Evolutionary conservation across 2,329 filamentous ascomycete species (phyloP).

Genomic region (Meredithiella fracta): DNA sequence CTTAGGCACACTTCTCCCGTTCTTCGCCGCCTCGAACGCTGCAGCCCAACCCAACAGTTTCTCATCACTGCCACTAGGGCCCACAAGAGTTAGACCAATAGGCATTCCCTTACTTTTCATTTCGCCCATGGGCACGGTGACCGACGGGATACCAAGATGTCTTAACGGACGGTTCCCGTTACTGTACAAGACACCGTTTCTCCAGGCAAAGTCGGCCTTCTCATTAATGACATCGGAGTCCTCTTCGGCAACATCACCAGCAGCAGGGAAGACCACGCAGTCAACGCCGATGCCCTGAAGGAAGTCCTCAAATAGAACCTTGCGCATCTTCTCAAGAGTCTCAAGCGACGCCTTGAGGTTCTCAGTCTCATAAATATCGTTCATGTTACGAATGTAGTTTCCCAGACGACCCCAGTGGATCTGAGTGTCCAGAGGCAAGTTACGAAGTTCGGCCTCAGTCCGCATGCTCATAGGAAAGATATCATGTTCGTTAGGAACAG

Average conservation of each 20-base stretch:
- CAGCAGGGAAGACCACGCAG: constrained; percentile 31
- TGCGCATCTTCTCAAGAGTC: constrained; percentile 31
- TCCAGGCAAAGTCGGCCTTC: constrained; percentile 15
- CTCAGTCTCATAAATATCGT: constrained; percentile 26
- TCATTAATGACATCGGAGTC: constrained; percentile 26
- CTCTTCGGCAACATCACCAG: constrained; percentile 32
- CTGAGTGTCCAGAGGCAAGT: constrained; percentile 11
- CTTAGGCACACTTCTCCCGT: constrained; percentile 9
- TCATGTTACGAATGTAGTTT: constrained; percentile 15
- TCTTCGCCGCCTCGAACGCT: constrained; percentile 15
- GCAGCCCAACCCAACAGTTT: constrained; percentile 18
- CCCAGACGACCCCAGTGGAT: constrained; percentile 17
- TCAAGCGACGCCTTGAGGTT: constrained; percentile 27
- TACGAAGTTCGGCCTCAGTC: constrained; percentile 15
- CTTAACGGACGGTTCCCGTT: constrained; percentile 37
- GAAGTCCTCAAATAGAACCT: constrained; percentile 34
- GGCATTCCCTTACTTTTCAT: constrained; percentile 32
- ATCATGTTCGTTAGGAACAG: constrained; percentile 23
- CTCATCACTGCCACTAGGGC: constrained; percentile 30
- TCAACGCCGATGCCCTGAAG: constrained; percentile 28
- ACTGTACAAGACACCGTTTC: constrained; percentile 34
- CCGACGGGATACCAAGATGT: constrained; percentile 37
- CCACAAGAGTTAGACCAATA: constrained; percentile 35
- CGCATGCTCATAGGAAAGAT: constrained; percentile 23
- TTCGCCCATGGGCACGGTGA: constrained; percentile 36